A percentile compares a stretch with the other conserved stretches of the same genome.
Evolutionary conservation across 176 grass and related monocot species (phyloP).

Genomic region (Triticum aestivum): IWGSC_CS_RefSeq_v2.1 NC_057804.1:74420223-74420722

Average conservation of each 20-base stretch:
- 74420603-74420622: background rate
- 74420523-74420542: background rate
- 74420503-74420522: constrained; percentile 1
- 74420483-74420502: background rate
- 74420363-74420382: background rate
- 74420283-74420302: constrained; percentile 1
- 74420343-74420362: background rate
- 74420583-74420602: constrained; percentile 25
- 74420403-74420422: background rate
- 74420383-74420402: background rate
- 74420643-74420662: background rate
- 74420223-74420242: background rate
- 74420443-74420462: background rate
- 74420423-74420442: background rate
- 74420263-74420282: background rate
- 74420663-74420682: background rate
- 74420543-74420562: constrained; percentile 25
- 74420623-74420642: constrained; percentile 4
- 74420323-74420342: background rate
- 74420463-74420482: background rate
- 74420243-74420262: background rate
- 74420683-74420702: background rate
- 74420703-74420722: background rate
- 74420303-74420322: background rate
- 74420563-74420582: background rate